These are phyloP conservation scores for Fusarium dlaminii DNA, from an alignment of 2,329 filamentous ascomycete genomes.

Conservation along the genomic window DNA sequence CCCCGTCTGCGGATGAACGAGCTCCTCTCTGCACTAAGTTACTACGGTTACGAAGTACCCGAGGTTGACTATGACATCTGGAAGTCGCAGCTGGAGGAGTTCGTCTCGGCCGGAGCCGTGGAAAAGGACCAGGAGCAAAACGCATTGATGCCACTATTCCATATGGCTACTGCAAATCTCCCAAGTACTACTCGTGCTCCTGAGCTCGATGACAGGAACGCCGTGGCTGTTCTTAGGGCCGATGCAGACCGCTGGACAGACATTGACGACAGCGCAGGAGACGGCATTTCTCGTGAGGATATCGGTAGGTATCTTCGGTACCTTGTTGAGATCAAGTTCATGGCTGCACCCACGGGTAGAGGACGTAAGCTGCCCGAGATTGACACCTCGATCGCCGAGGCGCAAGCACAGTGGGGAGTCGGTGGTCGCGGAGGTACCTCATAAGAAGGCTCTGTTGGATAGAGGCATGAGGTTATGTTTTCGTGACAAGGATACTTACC, in stretches of 20 bases:
- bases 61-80: neutral
- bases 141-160: neutral
- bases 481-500: neutral
- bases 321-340: neutral
- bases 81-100: neutral
- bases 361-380: neutral
- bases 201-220: neutral
- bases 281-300: neutral
- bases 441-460: neutral
- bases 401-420: neutral
- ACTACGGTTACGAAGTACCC: neutral
- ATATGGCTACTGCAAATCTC: neutral
- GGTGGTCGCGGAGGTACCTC: neutral
- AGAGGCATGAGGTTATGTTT: neutral
- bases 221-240: neutral
- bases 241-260: conserved; percentile 1
- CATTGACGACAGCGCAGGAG: neutral
- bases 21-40: neutral
- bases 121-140: neutral
- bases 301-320: neutral
- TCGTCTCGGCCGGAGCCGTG: neutral
- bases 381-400: neutral
- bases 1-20: conserved; percentile 1
- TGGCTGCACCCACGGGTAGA: neutral
- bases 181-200: neutral